These are phyloP conservation scores for Elsinoe batatas DNA, from an alignment of 2,329 filamentous ascomycete species.

Conservation along the genomic window DNA sequence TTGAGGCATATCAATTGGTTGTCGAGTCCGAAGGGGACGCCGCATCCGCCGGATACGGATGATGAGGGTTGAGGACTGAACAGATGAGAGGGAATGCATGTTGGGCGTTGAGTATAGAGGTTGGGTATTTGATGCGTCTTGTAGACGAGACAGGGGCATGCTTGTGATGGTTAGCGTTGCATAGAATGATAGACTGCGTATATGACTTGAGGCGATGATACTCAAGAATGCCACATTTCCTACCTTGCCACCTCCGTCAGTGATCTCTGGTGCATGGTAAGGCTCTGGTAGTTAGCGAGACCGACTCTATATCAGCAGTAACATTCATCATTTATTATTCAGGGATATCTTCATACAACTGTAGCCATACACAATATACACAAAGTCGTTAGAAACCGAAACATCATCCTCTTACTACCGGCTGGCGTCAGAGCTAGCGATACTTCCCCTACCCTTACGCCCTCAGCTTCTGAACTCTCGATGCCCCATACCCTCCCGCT, in stretches of 20 bases:
- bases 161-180: not conserved
- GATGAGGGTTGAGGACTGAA: constrained; percentile 48
- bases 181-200: not conserved
- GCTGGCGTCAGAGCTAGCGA: not conserved
- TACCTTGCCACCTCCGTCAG: too few species aligned
- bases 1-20: constrained; percentile 73
- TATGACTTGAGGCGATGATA: too few species aligned
- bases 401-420: not conserved
- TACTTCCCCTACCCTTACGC: not conserved
- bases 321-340: not conserved
- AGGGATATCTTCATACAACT: not conserved
- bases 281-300: not conserved
- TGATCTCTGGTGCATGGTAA: not conserved
- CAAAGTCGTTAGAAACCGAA: not conserved
- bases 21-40: constrained; percentile 61
- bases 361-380: not conserved
- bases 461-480: too few species aligned
- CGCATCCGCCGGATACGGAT: constrained; percentile 65
- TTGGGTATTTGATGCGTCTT: not conserved
- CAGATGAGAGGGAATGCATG: not conserved
- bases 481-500: too few species aligned
- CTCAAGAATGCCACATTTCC: too few species aligned
- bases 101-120: not conserved
- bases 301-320: not conserved
- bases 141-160: not conserved